A percentile compares a stretch with the other conserved stretches of the same genome.
Evolutionary conservation across 2,329 filamentous ascomycete genomes (phyloP).

Genomic region (Pyrenophora teres): DNA sequence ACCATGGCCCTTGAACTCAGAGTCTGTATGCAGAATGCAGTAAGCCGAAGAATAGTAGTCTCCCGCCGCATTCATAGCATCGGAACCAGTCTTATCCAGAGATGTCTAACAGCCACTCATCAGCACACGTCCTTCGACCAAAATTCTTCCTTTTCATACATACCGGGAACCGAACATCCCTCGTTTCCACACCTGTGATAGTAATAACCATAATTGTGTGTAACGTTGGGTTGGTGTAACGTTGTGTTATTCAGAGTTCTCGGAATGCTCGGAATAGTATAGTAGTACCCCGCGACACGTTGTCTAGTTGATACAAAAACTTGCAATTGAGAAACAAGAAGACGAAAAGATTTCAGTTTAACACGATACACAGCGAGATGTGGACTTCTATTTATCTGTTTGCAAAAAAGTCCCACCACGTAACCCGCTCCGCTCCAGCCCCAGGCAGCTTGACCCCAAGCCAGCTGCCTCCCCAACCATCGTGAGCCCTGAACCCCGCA

Average conservation of each 20-base stretch:
- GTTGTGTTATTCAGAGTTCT: constrained; percentile 1
- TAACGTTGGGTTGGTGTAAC: not conserved
- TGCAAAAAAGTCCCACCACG: constrained; percentile 5
- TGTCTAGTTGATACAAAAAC: not conserved
- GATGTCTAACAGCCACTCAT: constrained; percentile 64
- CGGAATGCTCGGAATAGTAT: constrained; percentile 13
- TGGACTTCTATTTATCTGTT: constrained; percentile 9
- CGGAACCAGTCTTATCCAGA: constrained; percentile 91
- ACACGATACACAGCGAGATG: not conserved
- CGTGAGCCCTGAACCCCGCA: constrained; percentile 17
- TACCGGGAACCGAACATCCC: constrained; percentile 57
- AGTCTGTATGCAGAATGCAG: constrained; percentile 85
- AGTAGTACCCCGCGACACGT: not conserved
- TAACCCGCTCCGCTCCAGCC: constrained; percentile 3
- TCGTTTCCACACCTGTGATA: constrained; percentile 53
- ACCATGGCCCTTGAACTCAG: constrained; percentile 71
- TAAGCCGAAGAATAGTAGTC: constrained; percentile 97
- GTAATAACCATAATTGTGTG: constrained; percentile 49
- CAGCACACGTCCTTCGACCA: not conserved
- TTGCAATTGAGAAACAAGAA: not conserved
- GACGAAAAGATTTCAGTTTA: no score
- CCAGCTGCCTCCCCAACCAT: constrained; percentile 3
- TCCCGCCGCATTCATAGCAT: constrained; percentile 94
- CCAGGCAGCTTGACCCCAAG: not conserved
- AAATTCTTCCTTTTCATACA: constrained; percentile 9